These are phyloP conservation scores for Globisporangium irregulare DNA, from an alignment of 352 stramenopile genomes.

Conservation along the genomic window DNA sequence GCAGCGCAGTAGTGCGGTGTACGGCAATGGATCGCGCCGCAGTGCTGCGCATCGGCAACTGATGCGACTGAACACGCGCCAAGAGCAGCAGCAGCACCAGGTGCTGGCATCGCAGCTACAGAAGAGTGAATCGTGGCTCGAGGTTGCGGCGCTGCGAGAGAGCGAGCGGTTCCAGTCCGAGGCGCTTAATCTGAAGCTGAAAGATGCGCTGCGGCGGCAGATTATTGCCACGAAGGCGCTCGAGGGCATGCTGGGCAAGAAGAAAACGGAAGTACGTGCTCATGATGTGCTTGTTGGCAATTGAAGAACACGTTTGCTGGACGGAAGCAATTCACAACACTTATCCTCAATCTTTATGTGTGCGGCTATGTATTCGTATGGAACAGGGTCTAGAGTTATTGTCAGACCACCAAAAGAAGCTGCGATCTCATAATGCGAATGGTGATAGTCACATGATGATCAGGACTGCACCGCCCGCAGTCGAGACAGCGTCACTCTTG, in stretches of 20 bases:
- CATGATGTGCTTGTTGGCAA: not conserved
- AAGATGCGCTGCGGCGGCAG: slow-evolving; percentile 1
- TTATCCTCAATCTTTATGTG: no score
- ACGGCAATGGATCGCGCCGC: no score
- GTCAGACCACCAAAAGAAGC: not conserved
- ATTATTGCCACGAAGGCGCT: slow-evolving; percentile 1
- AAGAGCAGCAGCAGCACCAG: not conserved
- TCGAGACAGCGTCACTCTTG: no score
- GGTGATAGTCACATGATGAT: no score
- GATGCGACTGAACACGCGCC: no score
- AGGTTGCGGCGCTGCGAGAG: slow-evolving; percentile 3
- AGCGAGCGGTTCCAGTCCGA: not conserved
- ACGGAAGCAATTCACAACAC: no score
- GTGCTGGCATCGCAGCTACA: no score
- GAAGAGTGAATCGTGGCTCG: not conserved
- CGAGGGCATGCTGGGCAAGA: not conserved
- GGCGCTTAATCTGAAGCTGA: slow-evolving; percentile 8
- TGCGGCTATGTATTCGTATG: no score
- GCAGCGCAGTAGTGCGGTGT: no score
- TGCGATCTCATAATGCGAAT: not conserved
- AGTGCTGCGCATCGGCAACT: no score
- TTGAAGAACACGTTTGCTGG: not conserved
- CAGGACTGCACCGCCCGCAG: no score
- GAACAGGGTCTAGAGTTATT: not conserved
- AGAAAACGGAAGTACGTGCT: not conserved